Base-by-base conservation (phyloP, 108 stramenopile genomes). In the Nannochloropsis salina region DNA sequence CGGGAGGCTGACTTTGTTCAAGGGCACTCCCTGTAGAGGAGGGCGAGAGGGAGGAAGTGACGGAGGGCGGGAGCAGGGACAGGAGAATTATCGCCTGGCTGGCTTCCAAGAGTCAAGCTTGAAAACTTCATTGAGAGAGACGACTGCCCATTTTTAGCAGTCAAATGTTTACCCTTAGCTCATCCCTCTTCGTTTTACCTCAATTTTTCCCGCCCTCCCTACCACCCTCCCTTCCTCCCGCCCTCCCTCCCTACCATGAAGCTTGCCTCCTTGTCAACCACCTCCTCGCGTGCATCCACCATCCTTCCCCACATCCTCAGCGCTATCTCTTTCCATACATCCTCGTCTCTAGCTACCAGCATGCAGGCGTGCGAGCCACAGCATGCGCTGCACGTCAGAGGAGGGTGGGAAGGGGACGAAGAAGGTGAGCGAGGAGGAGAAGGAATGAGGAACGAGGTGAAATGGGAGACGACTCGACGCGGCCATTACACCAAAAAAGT, bases 281-380 rank as follows among this genome's bases (percentile, higher is more conserved):
- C n/a, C 5, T 74, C 61, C 61, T 6, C 4, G 61, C 20, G 61
- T 74, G 61, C 61, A 74, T 74, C 61, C 61, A 74, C n/a, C 61
- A 74, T 15, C 1, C 20, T 74, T 15, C 20, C 61, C 61, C 61
- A 74, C 61, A 74, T 74, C 61, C 6, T 74, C 2, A 74, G n/a
- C 20, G 61, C 61, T 74, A 74, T 74, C 61, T 74, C 61, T n/a
- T 74, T 74, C 61, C 61, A 74, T n/a, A 74, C n/a, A n/a, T n/a
- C 61, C 15, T 74, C 61, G 4, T 74, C n/a, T 15, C 61, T 15
- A 74, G 61, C 15, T 74, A n/a, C 61, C 8, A n/a, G 61, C 61
- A 74, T n/a, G 61, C 61, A 74, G n/a, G 61, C 61, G n/a, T 74
- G 61, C 20, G 61, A 74, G 8, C 61, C 61, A n/a, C 61, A 74